A percentile compares a stretch with the other conserved stretches of the same genome.
Evolutionary conservation across 176 grass and related monocot genomes (phyloP).

Genomic region (Cenchrus americanus): DNA sequence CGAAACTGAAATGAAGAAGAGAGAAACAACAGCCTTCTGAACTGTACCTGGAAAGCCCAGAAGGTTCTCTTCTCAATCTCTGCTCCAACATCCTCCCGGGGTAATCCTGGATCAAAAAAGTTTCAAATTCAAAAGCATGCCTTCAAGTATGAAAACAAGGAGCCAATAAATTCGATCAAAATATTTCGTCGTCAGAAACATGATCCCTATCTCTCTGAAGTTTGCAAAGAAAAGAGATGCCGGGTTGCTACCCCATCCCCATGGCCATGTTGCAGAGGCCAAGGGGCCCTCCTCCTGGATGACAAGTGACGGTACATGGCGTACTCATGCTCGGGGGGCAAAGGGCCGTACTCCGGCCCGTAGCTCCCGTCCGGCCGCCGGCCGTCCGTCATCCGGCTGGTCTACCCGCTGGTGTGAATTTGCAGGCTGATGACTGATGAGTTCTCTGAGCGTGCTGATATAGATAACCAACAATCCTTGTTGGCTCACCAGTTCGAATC

Average conservation of each 20-base stretch:
- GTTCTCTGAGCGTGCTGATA: neutral
- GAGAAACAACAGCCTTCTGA: neutral
- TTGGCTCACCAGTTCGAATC: constrained; percentile 3
- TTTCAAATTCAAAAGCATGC: neutral
- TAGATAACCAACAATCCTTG: neutral
- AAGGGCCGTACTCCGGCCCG: constrained; percentile 29
- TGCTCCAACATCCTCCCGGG: constrained; percentile 17
- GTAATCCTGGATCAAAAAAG: constrained; percentile 18
- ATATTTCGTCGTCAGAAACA: neutral
- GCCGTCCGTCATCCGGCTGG: neutral
- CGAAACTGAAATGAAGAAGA: constrained; percentile 6
- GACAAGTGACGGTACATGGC: constrained; percentile 22
- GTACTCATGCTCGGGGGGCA: constrained; percentile 30
- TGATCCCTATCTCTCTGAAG: neutral
- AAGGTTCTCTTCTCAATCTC: constrained; percentile 21
- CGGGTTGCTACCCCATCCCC: constrained; percentile 3
- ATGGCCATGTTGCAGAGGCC: constrained; percentile 42
- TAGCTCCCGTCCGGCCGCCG: constrained; percentile 27
- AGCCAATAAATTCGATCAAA: neutral
- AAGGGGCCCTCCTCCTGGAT: constrained; percentile 7
- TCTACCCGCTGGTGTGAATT: neutral
- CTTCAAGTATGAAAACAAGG: neutral
- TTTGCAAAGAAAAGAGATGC: neutral
- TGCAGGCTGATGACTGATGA: neutral
- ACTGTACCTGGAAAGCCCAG: constrained; percentile 20